Evolutionary conservation across 2,329 filamentous ascomycete genomes (phyloP).

Genomic region (Exophiala sideris): DNA sequence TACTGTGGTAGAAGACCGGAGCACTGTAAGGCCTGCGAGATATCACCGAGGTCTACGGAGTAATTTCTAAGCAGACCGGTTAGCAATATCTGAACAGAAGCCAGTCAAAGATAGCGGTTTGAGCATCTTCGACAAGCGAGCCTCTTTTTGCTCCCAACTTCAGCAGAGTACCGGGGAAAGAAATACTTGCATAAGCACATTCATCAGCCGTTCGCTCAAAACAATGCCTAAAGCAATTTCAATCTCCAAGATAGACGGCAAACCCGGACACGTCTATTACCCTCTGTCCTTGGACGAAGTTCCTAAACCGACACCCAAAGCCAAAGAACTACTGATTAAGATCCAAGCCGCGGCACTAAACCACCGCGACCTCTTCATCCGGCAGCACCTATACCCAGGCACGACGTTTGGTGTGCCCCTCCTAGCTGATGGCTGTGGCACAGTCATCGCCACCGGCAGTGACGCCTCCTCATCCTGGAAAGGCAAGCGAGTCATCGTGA

Average conservation of each 20-base stretch:
- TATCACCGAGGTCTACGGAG: neutral
- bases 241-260: constrained; percentile 51
- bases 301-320: constrained; percentile 61
- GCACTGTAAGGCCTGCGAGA: neutral
- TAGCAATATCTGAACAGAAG: neutral
- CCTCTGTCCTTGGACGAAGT: constrained; percentile 55
- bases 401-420: constrained; percentile 76
- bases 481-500: constrained; percentile 70
- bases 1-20: neutral
- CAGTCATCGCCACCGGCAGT: constrained; percentile 64
- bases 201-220: neutral
- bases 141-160: too few relatives aligned
- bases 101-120: neutral
- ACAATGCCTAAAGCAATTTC: constrained; percentile 46
- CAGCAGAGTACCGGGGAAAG: too few relatives aligned
- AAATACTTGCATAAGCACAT: too few relatives aligned
- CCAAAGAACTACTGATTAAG: constrained; percentile 68
- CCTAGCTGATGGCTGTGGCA: constrained; percentile 76
- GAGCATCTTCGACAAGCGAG: too few relatives aligned
- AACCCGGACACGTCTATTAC: constrained; percentile 79
- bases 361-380: constrained; percentile 92
- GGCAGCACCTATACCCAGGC: constrained; percentile 84
- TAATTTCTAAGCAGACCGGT: neutral
- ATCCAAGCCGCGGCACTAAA: constrained; percentile 81
- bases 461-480: constrained; percentile 55